Evolutionary conservation across 225 moss, liverwort and hornwort genomes (phyloP).

Genomic region (Asterella californica): DNA sequence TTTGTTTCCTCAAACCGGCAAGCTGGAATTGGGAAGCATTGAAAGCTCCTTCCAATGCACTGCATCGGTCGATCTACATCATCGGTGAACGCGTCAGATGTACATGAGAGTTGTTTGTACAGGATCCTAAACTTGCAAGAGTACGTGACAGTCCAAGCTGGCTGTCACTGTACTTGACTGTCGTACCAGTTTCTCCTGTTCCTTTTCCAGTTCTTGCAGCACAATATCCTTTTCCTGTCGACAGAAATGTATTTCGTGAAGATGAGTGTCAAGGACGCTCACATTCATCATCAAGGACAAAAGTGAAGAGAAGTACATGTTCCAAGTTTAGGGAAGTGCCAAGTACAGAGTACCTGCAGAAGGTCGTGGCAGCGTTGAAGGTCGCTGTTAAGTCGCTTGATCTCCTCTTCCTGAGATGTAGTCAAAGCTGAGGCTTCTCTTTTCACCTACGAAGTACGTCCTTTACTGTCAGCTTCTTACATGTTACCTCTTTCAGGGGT

Average conservation of each 20-base stretch:
- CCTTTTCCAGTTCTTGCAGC: constrained; percentile 20
- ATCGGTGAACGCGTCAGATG: constrained; percentile 1
- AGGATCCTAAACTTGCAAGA: not conserved
- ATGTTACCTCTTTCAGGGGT: not conserved
- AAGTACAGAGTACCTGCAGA: constrained; percentile 45
- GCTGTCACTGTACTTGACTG: not conserved
- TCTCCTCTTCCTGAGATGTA: constrained; percentile 69
- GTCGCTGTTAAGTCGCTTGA: constrained; percentile 54
- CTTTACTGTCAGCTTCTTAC: not conserved
- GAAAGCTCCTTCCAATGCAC: constrained; percentile 17
- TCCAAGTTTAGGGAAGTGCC: not conserved
- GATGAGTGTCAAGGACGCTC: not conserved
- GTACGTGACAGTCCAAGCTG: not conserved
- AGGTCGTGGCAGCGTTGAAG: constrained; percentile 51
- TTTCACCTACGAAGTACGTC: constrained; percentile 45
- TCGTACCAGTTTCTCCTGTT: constrained; percentile 28
- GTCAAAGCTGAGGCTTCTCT: constrained; percentile 73
- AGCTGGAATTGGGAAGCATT: constrained; percentile 14
- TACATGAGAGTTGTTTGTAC: not conserved
- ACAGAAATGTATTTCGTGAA: not conserved
- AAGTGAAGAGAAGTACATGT: not conserved
- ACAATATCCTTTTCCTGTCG: constrained; percentile 25
- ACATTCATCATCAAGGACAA: not conserved
- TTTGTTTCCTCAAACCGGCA: constrained; percentile 11
- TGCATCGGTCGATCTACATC: constrained; percentile 17